Evolutionary conservation across 345 rosid species (phyloP).

Genomic region (Pistacia atlantica): DNA sequence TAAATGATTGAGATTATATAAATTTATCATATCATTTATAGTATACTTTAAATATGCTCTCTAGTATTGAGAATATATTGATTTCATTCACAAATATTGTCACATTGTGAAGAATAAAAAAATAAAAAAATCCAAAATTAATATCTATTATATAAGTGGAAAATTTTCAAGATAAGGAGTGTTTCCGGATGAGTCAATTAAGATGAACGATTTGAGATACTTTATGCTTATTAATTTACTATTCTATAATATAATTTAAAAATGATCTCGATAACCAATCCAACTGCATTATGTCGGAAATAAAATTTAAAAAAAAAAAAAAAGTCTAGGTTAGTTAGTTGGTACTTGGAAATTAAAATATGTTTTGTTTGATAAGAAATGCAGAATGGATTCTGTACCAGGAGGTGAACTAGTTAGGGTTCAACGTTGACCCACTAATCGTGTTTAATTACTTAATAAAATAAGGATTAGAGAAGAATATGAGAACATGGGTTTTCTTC

Average conservation of each 20-base stretch:
- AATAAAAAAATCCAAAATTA: too few species aligned
- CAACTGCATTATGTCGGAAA: slow-evolving; percentile 24
- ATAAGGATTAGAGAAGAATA: not conserved
- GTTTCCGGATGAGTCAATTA: too few species aligned
- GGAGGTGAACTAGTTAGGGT: slow-evolving; percentile 5
- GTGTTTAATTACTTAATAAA: not conserved
- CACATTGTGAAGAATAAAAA: too few species aligned
- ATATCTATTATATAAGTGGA: too few species aligned
- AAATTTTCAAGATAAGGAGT: too few species aligned
- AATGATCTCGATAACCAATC: not conserved
- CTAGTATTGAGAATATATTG: too few species aligned
- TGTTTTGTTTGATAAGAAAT: not conserved
- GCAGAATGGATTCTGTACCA: slow-evolving; percentile 29
- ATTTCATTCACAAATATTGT: too few species aligned
- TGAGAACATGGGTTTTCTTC: slow-evolving; percentile 12
- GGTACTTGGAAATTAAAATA: slow-evolving; percentile 1
- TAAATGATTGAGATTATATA: too few species aligned
- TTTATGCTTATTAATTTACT: too few species aligned
- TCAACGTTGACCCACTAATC: slow-evolving; percentile 15
- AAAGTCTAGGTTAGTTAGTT: not conserved
- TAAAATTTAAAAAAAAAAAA: not conserved
- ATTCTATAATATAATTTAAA: not conserved
- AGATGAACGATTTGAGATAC: too few species aligned
- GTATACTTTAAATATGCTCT: too few species aligned
- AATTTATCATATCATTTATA: too few species aligned